Evolutionary conservation across 768 basidiomycete genomes (phyloP), one percentile per base, ranked within the genome.

Genomic region (Podaxis sp.): DNA sequence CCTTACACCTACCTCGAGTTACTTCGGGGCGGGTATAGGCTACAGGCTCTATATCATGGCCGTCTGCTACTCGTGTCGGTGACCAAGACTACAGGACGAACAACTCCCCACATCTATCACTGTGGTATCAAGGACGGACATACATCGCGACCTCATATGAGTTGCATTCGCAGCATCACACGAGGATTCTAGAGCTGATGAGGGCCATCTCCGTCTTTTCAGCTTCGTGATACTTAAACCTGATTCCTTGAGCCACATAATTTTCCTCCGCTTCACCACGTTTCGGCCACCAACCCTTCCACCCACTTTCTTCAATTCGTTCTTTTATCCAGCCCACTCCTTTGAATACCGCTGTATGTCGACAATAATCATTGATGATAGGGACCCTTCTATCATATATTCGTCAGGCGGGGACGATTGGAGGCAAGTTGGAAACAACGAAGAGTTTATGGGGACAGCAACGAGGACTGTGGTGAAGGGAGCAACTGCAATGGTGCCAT

Each of bases 41-140:
- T 9, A 32, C 7, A 32, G 1, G 32, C 1, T 32, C 32, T 9
- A 32, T 32, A 32, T 9, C 32, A 9, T 32, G 32, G 32, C 32
- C 32, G 32, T 32, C 7, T 32, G 32, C 6, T 32, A 32, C 7
- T 32, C 32, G 32, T 32, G 32, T 32, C 32, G 1, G 32, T 32
- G 32, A 32, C 32, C 32, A 32, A 32, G 7, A 5, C 40, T n/a
- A 11, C 40, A 42, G n/a, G 40, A 2, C 28, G 74, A 13, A 42
- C 40, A 42, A 6, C 7, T 18, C 40, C 13, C 2, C 40, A 42
- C 40, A 42, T n/a, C 40, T 14, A 42, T 42, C 14, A 14, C n/a
- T 13, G 5, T n/a, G 40, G n/a, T 7, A 42, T 42, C 14, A 18
- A 14, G 13, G 14, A n/a, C 6, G 40, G 40, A 42, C 13, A 11